phyloP scores from a whole-genome alignment of 805 yeast species.

The Metschnikowia picachoensis region DNA sequence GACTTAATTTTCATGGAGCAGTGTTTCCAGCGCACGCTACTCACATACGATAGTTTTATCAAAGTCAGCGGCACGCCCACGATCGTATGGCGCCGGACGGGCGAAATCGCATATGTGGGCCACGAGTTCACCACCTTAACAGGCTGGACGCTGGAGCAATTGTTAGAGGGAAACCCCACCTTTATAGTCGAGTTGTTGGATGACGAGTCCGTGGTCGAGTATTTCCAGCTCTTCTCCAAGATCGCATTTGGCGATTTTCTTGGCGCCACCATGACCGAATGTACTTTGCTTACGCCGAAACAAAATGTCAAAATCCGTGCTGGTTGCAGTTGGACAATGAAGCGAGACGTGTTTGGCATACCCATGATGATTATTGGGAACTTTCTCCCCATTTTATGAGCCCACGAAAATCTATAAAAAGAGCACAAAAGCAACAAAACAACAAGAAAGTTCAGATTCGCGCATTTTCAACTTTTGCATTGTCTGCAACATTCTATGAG shows the following conservation, averaged over 20 bases:
- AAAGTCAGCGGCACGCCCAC: conserved; percentile 90
- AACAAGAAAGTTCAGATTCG: too few relatives aligned
- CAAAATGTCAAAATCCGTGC: conserved; percentile 59
- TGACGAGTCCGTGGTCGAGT: conserved; percentile 80
- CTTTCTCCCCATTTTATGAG: conserved; percentile 68
- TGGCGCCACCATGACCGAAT: conserved; percentile 82
- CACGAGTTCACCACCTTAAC: conserved; percentile 87
- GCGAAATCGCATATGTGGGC: conserved; percentile 93
- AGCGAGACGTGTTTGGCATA: conserved; percentile 91
- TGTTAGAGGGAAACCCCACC: conserved; percentile 58
- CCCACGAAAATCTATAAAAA: too few relatives aligned
- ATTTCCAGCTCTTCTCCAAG: conserved; percentile 77
- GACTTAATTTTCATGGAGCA: conserved; percentile 95
- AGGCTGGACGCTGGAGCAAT: conserved; percentile 78
- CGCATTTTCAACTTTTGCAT: too few relatives aligned
- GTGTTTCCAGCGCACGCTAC: conserved; percentile 86
- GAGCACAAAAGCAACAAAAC: too few relatives aligned
- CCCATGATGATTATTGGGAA: conserved; percentile 97
- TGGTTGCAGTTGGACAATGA: conserved; percentile 86
- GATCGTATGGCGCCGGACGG: conserved; percentile 92
- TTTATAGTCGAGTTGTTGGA: conserved; percentile 83
- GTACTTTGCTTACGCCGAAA: conserved; percentile 67
- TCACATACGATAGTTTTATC: conserved; percentile 85
- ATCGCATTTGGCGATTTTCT: conserved; percentile 89
- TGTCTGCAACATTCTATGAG: too few relatives aligned